A percentile compares a stretch with the other conserved stretches of the same genome.
Evolutionary conservation across 176 grass and related monocot genomes (phyloP).

Genomic region (Raddia distichophylla): DNA sequence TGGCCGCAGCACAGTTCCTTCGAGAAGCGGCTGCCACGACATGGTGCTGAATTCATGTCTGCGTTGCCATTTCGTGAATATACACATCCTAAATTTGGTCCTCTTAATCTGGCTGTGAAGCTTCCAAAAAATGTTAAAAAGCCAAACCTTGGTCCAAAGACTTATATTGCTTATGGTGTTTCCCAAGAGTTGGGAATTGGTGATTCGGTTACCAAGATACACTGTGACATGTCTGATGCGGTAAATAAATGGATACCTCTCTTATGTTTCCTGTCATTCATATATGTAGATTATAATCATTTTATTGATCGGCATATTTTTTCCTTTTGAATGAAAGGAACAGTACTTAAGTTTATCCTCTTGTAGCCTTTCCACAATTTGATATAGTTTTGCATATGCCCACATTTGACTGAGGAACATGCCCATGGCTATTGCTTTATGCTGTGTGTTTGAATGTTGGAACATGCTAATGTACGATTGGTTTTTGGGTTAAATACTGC

Average conservation of each 20-base stretch:
- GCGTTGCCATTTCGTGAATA: constrained; percentile 83
- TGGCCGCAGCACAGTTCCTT: constrained; percentile 77
- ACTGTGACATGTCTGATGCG: constrained; percentile 93
- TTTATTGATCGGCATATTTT: background rate
- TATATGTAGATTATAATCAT: background rate
- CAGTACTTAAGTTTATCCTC: background rate
- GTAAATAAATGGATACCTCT: constrained; percentile 37
- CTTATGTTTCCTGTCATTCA: background rate
- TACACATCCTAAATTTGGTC: constrained; percentile 61
- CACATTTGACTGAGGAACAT: background rate
- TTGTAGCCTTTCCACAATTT: background rate
- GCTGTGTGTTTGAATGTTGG: background rate
- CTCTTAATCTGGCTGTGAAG: constrained; percentile 78
- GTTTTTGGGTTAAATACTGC: background rate
- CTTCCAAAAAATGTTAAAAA: constrained; percentile 43
- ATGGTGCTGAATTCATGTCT: constrained; percentile 68
- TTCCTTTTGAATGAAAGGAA: constrained; percentile 4
- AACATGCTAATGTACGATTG: background rate
- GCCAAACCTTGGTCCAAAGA: constrained; percentile 89
- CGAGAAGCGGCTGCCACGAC: constrained; percentile 70
- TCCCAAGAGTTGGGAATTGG: constrained; percentile 70
- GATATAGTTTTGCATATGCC: background rate
- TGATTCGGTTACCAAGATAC: constrained; percentile 94
- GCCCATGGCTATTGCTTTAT: background rate
- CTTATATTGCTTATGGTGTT: constrained; percentile 89